These are phyloP conservation scores for Beauveria medogensis DNA, from an alignment of 2,329 filamentous ascomycete species.

Conservation along the genomic window DNA sequence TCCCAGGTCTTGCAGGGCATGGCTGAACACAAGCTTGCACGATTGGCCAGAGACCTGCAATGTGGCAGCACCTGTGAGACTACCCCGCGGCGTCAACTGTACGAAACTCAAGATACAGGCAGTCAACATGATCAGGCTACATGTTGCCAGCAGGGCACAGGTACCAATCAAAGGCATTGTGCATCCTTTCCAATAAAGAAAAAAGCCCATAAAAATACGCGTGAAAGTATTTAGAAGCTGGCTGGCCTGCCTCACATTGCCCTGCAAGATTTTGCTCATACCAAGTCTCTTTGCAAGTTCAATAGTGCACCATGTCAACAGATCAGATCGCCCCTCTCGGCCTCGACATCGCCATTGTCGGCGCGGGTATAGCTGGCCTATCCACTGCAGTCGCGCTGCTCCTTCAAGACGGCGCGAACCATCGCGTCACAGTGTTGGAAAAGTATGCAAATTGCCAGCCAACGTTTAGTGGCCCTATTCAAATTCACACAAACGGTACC, in stretches of 20 bases:
- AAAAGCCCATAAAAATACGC: background rate
- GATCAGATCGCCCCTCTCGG: background rate
- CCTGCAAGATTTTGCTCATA: background rate
- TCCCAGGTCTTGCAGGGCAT: too few relatives aligned
- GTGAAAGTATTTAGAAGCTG: background rate
- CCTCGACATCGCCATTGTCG: background rate
- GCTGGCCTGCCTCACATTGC: background rate
- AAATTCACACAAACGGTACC: background rate
- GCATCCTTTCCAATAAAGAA: too few relatives aligned
- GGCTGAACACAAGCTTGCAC: background rate
- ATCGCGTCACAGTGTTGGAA: background rate
- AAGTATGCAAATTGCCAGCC: background rate
- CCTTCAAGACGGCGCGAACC: background rate
- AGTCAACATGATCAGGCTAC: background rate
- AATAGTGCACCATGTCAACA: too few relatives aligned
- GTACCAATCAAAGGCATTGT: background rate
- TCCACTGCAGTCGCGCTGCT: background rate
- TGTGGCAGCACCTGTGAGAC: background rate
- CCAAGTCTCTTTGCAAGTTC: too few relatives aligned
- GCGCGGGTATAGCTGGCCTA: background rate
- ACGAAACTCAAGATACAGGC: background rate
- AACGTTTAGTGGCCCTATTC: background rate
- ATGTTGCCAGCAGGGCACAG: background rate
- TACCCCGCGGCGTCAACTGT: background rate
- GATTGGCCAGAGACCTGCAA: background rate